Evolutionary conservation across 2,329 filamentous ascomycete species (phyloP), one percentile per base, ranked within the genome.

Genomic region (Periconia sp.): DNA sequence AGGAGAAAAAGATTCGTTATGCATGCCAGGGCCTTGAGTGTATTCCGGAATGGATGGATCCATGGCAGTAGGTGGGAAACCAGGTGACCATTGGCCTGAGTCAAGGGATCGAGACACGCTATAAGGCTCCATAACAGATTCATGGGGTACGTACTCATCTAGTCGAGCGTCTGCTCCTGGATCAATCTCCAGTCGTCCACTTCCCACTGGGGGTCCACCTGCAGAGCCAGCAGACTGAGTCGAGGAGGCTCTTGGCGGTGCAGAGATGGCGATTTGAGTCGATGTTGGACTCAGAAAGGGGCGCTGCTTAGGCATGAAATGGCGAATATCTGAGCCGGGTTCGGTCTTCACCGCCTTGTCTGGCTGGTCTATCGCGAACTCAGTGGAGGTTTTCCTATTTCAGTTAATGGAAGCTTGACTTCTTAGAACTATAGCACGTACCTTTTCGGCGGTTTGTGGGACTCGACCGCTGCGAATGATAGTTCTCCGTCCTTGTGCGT

Each of bases 141-240:
- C 31, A 28, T 33, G 34, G 31, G 19, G 15, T 47, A 47, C 44
- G 39, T 47, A 47, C 44, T 29, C 38, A 37, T 23, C 25, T 10
- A 7, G 19, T 25, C 24, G 18, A 30, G 24, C 10, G 16, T n/a
- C 25, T n/a, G 18, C 17, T 29, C n/a, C 11, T 13, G 16, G 34
- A 19, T 12, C 17, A 12, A 32, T 29, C 12, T 24, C 22, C 28
- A 18, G 26, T 22, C 17, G 21, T 8, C 5, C 4, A 15, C 22
- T n/a, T n/a, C 21, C 18, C 8, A 10, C 3, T 10, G 23, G 5
- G 11, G 32, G 10, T 9, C 11, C 22, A 4, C 8, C 23, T 12
- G 17, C 9, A n/a, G 13, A n/a, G 11, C 30, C 25, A 2, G 16
- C 5, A 18, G 33, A 22, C 25, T 19, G 3, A 9, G 7, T 30